phyloP scores from a whole-genome alignment of 208 protist genomes.

The Acanthamoeba lugdunensis region DNA sequence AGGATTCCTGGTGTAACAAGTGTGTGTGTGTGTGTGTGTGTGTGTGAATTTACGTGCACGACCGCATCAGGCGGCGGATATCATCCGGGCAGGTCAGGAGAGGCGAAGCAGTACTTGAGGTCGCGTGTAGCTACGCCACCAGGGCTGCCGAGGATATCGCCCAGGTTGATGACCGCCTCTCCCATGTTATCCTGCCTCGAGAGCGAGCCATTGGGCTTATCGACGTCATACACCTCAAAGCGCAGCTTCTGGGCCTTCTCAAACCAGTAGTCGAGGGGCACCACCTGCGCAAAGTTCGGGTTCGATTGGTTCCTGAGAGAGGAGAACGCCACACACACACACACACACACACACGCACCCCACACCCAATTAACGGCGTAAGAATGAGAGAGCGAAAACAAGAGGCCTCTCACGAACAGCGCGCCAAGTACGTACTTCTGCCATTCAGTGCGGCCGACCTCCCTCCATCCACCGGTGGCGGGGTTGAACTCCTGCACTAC shows the following conservation, averaged over 20 bases:
- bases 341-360: too few relatives aligned
- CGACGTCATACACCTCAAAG: conserved; percentile 35
- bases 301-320: conserved; percentile 32
- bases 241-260: conserved; percentile 65
- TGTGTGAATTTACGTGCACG: too few relatives aligned
- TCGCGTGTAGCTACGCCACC: conserved; percentile 2
- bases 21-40: neutral
- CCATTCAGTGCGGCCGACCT: conserved; percentile 51
- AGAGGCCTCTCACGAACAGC: neutral
- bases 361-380: too few relatives aligned
- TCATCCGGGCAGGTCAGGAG: too few relatives aligned
- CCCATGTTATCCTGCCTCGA: conserved; percentile 8
- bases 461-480: neutral
- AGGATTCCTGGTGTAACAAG: too few relatives aligned
- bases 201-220: neutral
- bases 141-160: neutral
- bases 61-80: too few relatives aligned
- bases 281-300: neutral
- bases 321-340: neutral
- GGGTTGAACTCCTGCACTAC: conserved; percentile 21
- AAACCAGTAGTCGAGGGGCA: conserved; percentile 57
- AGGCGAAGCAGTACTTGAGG: neutral
- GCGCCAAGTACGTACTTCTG: neutral
- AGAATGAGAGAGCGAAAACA: neutral
- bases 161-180: neutral